These are phyloP conservation scores for Aspergillus fischeri DNA, from an alignment of 2,329 filamentous ascomycete genomes.

Conservation along the genomic window DNA sequence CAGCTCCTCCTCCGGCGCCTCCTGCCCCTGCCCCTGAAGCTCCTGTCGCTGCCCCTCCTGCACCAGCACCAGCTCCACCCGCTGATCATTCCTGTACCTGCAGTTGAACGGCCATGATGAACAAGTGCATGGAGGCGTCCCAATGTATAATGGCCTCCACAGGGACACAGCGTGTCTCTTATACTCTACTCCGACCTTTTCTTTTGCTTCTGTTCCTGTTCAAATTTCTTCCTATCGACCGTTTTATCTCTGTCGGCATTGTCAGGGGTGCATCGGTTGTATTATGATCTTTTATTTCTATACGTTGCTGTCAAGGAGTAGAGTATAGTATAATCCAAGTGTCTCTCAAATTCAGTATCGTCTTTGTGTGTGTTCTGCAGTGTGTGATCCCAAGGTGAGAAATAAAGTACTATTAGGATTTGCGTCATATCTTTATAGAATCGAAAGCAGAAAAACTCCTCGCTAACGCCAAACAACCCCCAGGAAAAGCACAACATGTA, in stretches of 20 bases:
- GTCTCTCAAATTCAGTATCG: no score
- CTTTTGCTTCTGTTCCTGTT: not conserved
- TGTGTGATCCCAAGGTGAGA: no score
- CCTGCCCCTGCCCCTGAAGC: not conserved
- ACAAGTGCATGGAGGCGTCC: not conserved
- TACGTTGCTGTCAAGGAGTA: no score
- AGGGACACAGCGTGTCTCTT: not conserved
- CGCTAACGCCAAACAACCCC: not conserved
- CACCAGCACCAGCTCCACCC: not conserved
- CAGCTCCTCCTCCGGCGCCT: slow-evolving; percentile 1
- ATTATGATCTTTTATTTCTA: no score
- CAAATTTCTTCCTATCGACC: not conserved
- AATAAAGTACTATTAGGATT: no score
- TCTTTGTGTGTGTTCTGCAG: no score
- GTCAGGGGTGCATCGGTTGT: no score
- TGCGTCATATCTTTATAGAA: not conserved
- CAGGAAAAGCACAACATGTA: not conserved
- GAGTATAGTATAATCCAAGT: no score
- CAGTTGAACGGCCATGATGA: not conserved
- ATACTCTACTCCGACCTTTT: not conserved
- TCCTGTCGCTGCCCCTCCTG: not conserved
- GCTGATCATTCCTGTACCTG: slow-evolving; percentile 6
- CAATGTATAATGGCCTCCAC: not conserved
- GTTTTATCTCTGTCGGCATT: no score
- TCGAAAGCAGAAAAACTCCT: not conserved